phyloP scores from a whole-genome alignment of 176 grass and related monocot genomes.

The Dactylis glomerata region DNA sequence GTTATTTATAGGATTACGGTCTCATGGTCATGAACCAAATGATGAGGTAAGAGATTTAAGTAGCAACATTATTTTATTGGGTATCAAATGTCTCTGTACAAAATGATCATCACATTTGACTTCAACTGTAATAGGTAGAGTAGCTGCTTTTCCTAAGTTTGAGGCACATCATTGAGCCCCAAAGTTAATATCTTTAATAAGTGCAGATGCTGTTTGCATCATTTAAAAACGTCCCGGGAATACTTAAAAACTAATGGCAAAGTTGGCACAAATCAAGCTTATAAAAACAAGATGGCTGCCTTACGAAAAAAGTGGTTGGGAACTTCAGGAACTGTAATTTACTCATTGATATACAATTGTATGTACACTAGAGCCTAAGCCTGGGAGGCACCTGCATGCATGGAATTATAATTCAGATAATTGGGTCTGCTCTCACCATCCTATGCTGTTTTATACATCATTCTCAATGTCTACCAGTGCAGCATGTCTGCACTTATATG shows the following conservation, averaged over 20 bases:
- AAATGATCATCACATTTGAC: background rate
- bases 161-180: background rate
- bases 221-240: background rate
- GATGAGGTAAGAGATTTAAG: slow-evolving; percentile 61
- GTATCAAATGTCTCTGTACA: slow-evolving; percentile 1
- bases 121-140: background rate
- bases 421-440: background rate
- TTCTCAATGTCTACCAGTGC: slow-evolving; percentile 1
- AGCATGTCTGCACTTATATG: background rate
- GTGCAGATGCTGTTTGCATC: background rate
- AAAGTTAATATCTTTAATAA: slow-evolving; percentile 10
- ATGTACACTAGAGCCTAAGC: background rate
- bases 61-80: slow-evolving; percentile 10
- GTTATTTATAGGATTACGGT: slow-evolving; percentile 66
- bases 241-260: background rate
- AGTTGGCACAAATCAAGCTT: background rate
- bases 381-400: slow-evolving; percentile 7
- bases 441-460: background rate
- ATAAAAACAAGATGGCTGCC: background rate
- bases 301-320: background rate
- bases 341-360: background rate
- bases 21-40: slow-evolving; percentile 62
- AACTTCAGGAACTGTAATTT: slow-evolving; percentile 1
- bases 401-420: slow-evolving; percentile 8
- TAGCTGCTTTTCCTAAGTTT: slow-evolving; percentile 13